Evolutionary conservation across 1,284 basidiomycete species (phyloP).

Genomic region (Ustilago loliicola): DNA sequence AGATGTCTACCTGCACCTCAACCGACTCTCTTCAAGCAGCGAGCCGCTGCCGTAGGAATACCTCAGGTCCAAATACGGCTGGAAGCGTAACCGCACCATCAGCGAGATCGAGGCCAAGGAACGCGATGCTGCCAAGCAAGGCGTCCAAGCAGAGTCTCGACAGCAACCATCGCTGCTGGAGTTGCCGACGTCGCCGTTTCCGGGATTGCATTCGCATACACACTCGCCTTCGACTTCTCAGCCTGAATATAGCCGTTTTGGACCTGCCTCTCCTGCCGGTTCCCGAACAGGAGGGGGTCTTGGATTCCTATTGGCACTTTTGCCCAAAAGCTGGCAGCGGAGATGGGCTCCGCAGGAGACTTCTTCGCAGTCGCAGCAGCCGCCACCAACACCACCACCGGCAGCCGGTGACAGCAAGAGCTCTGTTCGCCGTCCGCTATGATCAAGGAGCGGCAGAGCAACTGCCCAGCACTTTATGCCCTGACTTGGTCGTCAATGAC

Average conservation of each 20-base stretch:
- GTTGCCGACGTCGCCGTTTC: conserved; percentile 20
- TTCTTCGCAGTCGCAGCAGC: neutral
- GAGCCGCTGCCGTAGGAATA: conserved; percentile 72
- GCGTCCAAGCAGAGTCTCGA: neutral
- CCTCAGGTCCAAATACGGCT: conserved; percentile 57
- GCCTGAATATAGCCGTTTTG: conserved; percentile 39
- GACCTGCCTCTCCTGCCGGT: conserved; percentile 37
- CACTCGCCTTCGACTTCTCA: conserved; percentile 15
- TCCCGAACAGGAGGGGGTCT: conserved; percentile 19
- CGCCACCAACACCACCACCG: neutral
- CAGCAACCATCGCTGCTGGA: conserved; percentile 39
- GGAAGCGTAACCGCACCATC: conserved; percentile 53
- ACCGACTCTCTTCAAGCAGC: conserved; percentile 75
- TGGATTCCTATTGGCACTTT: conserved; percentile 20
- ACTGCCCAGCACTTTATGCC: neutral
- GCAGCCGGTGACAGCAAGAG: neutral
- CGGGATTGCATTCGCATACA: conserved; percentile 19
- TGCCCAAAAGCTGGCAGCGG: conserved; percentile 47
- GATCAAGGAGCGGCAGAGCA: neutral
- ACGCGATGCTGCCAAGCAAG: conserved; percentile 16
- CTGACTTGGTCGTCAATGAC: neutral
- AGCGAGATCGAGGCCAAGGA: conserved; percentile 48
- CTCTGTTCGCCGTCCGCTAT: neutral
- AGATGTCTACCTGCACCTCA: conserved; percentile 86
- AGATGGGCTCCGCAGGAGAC: conserved; percentile 19